Evolutionary conservation across 192 early-diverging fungal species (phyloP), one percentile per base, ranked within the genome.

Genomic region (Umbelopsis ramanniana): DNA sequence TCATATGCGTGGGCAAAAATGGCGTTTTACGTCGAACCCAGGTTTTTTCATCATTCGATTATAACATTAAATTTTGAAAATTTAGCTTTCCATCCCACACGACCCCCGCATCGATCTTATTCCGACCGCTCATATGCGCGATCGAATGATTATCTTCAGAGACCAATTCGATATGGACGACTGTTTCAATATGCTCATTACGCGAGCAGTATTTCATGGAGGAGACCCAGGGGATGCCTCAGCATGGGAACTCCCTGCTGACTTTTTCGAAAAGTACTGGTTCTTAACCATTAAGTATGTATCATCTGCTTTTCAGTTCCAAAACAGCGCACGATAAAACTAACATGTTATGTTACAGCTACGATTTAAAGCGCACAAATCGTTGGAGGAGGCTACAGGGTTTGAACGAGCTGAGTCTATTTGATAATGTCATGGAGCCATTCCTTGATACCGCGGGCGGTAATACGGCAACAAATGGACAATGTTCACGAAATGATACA

Each of bases 91-190:
- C 11, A 68, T 81, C 7, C 76, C 79, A 12, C 79, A 81, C 43
- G 79, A 81, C 57, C 76, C 79, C 9, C 72, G 79, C 40, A 81
- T 81, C 15, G 79, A 81, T 33, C 48, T 76, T 6, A 69, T 81
- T 38, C 75, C 79, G 2, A 68, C 75, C 4, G 29, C 55, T 6
- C 79, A 81, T 38, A 76, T 81, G 72, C 75, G 79, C 24, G 79
- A 81, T 69, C 75, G 79, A 67, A 81, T 81, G 79, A 81, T 81
- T 66, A 47, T 81, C 19, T 81, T 76, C 69, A 63, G 75, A 66
- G 72, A 74, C 33, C 71, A 71, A 43, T 81, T 77, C 60, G 79
- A 81, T 66, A n/a, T 81, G 17, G 79, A 81, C 29, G 79, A 76
- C 15, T 81, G 79, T 52, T 74, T 77, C 53, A 60, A 72, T 22